Conservation (phyloP, 306 rosid genomes). For the Purshia tridentata region DNA sequence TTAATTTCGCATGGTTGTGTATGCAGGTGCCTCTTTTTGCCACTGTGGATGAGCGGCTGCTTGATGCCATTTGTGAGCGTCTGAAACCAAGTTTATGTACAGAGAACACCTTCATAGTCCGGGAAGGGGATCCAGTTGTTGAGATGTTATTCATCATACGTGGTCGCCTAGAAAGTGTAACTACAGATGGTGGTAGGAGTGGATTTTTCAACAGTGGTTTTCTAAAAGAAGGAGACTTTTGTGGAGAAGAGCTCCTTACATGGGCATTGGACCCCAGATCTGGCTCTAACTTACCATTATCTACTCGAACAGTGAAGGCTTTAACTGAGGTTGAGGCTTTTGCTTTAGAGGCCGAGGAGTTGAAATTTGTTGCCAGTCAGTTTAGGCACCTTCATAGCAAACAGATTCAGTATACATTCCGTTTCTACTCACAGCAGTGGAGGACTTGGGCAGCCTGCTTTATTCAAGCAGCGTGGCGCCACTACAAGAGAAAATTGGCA, state of each 20-base stretch:
- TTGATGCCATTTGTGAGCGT: slow-evolving; percentile 91
- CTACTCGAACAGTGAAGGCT: slow-evolving; percentile 82
- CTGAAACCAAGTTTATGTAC: slow-evolving; percentile 82
- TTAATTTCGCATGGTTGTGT: not conserved
- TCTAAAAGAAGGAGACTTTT: slow-evolving; percentile 75
- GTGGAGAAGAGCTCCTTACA: slow-evolving; percentile 89
- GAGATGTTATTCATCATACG: slow-evolving; percentile 95
- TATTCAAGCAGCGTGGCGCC: slow-evolving; percentile 83
- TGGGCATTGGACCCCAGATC: slow-evolving; percentile 92
- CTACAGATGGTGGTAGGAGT: slow-evolving; percentile 93
- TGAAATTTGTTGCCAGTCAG: slow-evolving; percentile 83
- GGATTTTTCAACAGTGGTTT: slow-evolving; percentile 91
- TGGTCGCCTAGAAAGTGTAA: slow-evolving; percentile 80
- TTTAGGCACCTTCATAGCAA: slow-evolving; percentile 82
- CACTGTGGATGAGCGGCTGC: slow-evolving; percentile 85
- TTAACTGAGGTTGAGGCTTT: slow-evolving; percentile 88
- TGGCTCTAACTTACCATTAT: slow-evolving; percentile 74
- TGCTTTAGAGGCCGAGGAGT: slow-evolving; percentile 86
- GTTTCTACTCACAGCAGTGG: slow-evolving; percentile 96
- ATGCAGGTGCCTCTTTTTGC: slow-evolving; percentile 86
- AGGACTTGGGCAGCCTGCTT: slow-evolving; percentile 90
- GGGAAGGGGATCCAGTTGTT: slow-evolving; percentile 88
- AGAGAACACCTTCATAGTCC: slow-evolving; percentile 57
- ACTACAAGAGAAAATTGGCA: slow-evolving; percentile 46
- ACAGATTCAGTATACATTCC: slow-evolving; percentile 85